These are phyloP conservation scores for Helichrysum umbraculigerum DNA, from an alignment of 129 eudicot genomes.

Conservation along the genomic window DNA sequence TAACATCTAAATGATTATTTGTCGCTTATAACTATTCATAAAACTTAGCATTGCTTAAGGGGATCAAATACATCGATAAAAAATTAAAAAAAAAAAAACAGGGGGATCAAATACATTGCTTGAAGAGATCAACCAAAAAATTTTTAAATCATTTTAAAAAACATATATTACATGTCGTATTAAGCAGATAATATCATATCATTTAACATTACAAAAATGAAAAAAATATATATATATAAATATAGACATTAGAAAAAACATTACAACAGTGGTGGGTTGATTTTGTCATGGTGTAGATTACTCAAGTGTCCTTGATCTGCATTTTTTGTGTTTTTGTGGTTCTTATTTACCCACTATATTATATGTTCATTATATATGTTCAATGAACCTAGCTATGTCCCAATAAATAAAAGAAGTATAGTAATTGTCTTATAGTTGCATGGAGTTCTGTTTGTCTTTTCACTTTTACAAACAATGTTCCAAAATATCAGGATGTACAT, in stretches of 20 bases:
- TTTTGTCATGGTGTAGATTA: slow-evolving; percentile 21
- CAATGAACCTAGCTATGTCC: slow-evolving; percentile 24
- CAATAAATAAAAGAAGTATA: slow-evolving; percentile 7
- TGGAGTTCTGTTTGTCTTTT: background rate
- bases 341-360: slow-evolving; percentile 25
- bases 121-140: background rate
- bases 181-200: background rate
- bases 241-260: background rate
- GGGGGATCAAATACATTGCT: no score
- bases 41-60: slow-evolving; percentile 8
- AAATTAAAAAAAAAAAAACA: no score
- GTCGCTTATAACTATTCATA: background rate
- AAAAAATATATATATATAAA: no score
- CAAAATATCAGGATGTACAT: no score
- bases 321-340: slow-evolving; percentile 9
- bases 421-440: slow-evolving; percentile 16
- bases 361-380: background rate
- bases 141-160: no score
- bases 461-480: background rate
- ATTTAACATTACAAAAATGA: background rate
- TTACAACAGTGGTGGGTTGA: slow-evolving; percentile 27
- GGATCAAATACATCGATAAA: background rate
- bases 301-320: slow-evolving; percentile 8
- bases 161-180: background rate
- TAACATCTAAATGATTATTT: background rate